Evolutionary conservation across 495 filamentous ascomycete species (phyloP).

Genomic region (Copromyces sp.): DNA sequence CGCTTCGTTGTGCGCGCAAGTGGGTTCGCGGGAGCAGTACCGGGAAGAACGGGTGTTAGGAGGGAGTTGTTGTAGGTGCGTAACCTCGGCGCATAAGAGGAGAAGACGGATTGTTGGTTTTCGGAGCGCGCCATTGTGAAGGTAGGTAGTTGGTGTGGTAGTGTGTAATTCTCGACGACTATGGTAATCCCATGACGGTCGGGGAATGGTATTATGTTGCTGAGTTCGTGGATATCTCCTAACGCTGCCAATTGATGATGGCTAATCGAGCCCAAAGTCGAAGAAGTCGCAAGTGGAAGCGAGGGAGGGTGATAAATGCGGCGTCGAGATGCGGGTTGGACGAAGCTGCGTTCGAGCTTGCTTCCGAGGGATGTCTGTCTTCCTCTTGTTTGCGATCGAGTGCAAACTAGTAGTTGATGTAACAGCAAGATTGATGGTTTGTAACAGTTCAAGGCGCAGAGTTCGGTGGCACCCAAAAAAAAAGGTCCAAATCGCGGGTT

Average conservation of each 20-base stretch:
- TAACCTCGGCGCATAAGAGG: conserved; percentile 84
- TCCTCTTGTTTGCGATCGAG: neutral
- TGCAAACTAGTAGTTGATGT: neutral
- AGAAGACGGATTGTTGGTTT: conserved; percentile 72
- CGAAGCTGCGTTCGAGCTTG: neutral
- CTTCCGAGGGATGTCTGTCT: neutral
- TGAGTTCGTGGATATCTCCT: neutral
- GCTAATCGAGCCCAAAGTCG: neutral
- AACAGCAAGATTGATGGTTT: neutral
- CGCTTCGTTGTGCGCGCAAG: conserved; percentile 85
- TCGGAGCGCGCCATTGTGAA: conserved; percentile 33
- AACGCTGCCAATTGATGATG: neutral
- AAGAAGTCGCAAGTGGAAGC: neutral
- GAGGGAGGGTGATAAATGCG: neutral
- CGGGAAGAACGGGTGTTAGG: conserved; percentile 74
- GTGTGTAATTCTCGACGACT: neutral
- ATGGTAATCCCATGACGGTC: conserved; percentile 9
- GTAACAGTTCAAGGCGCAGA: neutral
- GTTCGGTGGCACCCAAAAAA: neutral
- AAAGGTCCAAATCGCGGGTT: neutral
- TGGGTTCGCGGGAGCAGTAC: conserved; percentile 50
- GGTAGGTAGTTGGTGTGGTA: neutral
- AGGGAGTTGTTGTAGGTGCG: conserved; percentile 89
- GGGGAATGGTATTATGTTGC: neutral
- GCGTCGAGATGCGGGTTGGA: neutral